A percentile compares a stretch with the other conserved stretches of the same genome.
Conservation (phyloP, 1,284 basidiomycete species). For the Fomitopsis pinicola region DNA sequence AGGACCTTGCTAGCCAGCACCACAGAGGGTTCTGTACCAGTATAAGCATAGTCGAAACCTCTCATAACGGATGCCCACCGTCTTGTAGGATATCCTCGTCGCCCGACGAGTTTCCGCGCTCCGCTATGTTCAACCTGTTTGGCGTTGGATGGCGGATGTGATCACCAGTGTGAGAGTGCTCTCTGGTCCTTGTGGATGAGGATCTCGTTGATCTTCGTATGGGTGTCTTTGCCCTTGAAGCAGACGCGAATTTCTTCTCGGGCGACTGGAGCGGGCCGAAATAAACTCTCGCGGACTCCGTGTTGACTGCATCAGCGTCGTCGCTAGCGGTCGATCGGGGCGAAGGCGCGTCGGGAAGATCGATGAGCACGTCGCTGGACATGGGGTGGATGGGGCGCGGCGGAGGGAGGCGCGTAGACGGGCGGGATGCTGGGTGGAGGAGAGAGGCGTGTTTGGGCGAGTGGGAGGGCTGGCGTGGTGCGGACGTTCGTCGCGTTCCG, state of each 20-base stretch:
- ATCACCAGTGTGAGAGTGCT: conserved; percentile 24
- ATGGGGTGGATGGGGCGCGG: conserved; percentile 3
- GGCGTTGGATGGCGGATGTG: conserved; percentile 2
- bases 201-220: conserved; percentile 50
- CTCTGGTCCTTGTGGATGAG: conserved; percentile 27
- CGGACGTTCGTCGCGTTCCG: conserved; percentile 28
- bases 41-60: neutral
- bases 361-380: conserved; percentile 4
- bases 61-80: conserved; percentile 21
- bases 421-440: neutral
- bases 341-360: conserved; percentile 11
- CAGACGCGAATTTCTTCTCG: conserved; percentile 41
- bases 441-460: conserved; percentile 3
- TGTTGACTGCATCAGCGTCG: conserved; percentile 21
- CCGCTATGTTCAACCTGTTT: neutral
- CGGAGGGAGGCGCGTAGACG: conserved; percentile 3
- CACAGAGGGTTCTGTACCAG: conserved; percentile 56
- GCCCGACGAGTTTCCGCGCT: neutral
- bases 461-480: conserved; percentile 1
- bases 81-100: conserved; percentile 24
- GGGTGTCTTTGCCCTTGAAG: conserved; percentile 28
- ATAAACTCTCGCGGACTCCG: conserved; percentile 34
- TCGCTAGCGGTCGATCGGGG: conserved; percentile 14
- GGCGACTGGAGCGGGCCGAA: conserved; percentile 54
- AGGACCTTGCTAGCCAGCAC: conserved; percentile 58